A percentile compares a stretch with the other conserved stretches of the same genome.
Evolutionary conservation across 2,329 filamentous ascomycete genomes (phyloP).

Genomic region (Aurifilum marmelostoma): DNA sequence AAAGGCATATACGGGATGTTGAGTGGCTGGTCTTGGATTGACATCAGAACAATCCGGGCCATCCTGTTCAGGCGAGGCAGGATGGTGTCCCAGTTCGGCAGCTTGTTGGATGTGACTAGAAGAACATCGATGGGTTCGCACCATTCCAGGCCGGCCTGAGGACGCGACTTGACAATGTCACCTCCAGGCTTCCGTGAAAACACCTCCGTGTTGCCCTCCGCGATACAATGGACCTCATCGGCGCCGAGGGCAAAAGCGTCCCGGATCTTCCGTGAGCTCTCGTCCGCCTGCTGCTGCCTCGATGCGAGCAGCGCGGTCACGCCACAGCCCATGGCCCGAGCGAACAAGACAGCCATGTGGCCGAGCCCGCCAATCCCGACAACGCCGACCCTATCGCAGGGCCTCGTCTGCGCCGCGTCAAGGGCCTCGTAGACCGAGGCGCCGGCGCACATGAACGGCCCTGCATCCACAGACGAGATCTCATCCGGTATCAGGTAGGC

Average conservation of each 20-base stretch:
- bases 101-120: slow-evolving; percentile 21
- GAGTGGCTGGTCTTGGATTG: slow-evolving; percentile 24
- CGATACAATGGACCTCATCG: slow-evolving; percentile 22
- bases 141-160: neutral
- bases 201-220: slow-evolving; percentile 4
- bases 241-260: slow-evolving; percentile 29
- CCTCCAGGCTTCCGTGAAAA: neutral
- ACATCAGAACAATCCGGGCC: slow-evolving; percentile 26
- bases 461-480: slow-evolving; percentile 45
- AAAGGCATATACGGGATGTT: slow-evolving; percentile 27
- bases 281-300: slow-evolving; percentile 12
- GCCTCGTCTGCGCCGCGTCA: slow-evolving; percentile 32
- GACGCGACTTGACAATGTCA: neutral
- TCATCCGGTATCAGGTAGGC: slow-evolving; percentile 44
- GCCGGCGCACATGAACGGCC: slow-evolving; percentile 50
- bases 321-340: slow-evolving; percentile 58
- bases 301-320: slow-evolving; percentile 24
- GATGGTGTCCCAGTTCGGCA: slow-evolving; percentile 19
- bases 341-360: slow-evolving; percentile 66
- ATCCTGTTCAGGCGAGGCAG: slow-evolving; percentile 19
- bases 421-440: slow-evolving; percentile 46
- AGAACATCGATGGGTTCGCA: slow-evolving; percentile 18
- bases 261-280: slow-evolving; percentile 8
- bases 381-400: slow-evolving; percentile 39
- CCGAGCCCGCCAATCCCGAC: slow-evolving; percentile 65